Evolutionary conservation across 1,139 yeast genomes (phyloP), one percentile per base, ranked within the genome.

Genomic region (Scheffersomyces lignicola): DNA sequence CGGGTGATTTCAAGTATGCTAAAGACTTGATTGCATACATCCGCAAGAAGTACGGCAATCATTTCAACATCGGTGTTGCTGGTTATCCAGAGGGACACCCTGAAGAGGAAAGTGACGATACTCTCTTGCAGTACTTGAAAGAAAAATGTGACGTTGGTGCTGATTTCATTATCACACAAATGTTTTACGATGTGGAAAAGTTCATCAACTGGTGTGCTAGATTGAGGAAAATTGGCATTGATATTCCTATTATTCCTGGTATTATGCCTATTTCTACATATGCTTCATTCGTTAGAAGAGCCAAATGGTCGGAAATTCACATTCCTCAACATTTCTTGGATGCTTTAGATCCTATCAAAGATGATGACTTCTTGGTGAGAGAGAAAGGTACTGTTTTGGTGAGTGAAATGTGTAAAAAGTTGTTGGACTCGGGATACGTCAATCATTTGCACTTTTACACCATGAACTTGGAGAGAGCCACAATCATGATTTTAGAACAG

Each of bases 11-110:
- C 60, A 67, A 67, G 41, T 75, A 83, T 53, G 97, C 97, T 2
- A 83, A 79, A n/a, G 97, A 92, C 59, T 73, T 92, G 52, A 90
- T 92, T 29, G 67, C 60, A 41, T 88, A 90, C 55, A 92, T 92
- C 49, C 79, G 78, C 46, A 47, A 67, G 32, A 63, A 78, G 33
- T 76, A 87, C 53, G 96, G 90, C n/a, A 81, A 83, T 52, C 82
- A 80, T 54, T 86, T 88, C 58, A 82, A 92, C 52, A 73, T 89
- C 43, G 96, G 96, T 32, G 96, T 89, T 11, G 96, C 96, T 5
- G 96, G 90, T 1, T 90, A 90, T 57, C 97, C 97, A 6, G 96
- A 92, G 53, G 99, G 99, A 18, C 97, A 92, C 57, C 89, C 87
- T 23, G 95, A 86, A 55, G 95, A 87, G 53, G 58, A 66, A n/a